phyloP scores from a whole-genome alignment of 2,329 filamentous ascomycete genomes.

The Saccharata proteae region DNA sequence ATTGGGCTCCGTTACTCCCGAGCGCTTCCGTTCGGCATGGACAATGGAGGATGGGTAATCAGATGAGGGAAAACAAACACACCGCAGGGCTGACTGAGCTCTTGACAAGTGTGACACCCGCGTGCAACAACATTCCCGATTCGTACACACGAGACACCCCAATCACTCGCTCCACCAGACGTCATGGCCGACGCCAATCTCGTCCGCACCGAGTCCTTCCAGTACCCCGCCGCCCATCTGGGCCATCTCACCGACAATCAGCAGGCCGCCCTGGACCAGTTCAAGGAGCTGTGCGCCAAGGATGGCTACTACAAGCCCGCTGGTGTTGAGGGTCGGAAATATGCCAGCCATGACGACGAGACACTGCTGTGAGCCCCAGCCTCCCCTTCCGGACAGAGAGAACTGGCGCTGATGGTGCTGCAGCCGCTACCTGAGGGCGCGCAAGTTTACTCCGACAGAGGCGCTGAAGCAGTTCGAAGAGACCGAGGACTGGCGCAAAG shows the following conservation, averaged over 20 bases:
- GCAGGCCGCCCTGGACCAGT: constrained; percentile 52
- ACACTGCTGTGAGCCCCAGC: constrained; percentile 49
- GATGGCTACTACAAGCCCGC: constrained; percentile 49
- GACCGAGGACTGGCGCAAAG: constrained; percentile 75
- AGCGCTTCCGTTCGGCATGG: no score
- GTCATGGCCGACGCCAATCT: constrained; percentile 21
- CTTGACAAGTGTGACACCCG: no score
- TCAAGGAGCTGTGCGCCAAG: constrained; percentile 57
- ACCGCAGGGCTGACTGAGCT: no score
- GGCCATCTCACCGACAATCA: constrained; percentile 63
- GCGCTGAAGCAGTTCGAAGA: constrained; percentile 76
- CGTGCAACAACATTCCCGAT: no score
- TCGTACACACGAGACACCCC: no score
- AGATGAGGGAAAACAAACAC: no score
- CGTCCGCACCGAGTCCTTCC: constrained; percentile 26
- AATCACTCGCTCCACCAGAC: constrained; percentile 1
- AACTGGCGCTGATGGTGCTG: constrained; percentile 1
- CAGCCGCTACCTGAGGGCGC: constrained; percentile 75
- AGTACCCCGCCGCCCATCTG: constrained; percentile 67
- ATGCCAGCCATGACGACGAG: constrained; percentile 59
- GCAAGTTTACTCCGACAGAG: constrained; percentile 66
- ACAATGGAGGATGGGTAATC: no score
- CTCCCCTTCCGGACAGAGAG: constrained; percentile 3
- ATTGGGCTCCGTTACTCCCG: no score
- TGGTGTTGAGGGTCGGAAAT: constrained; percentile 18